Evolutionary conservation across 495 filamentous ascomycete species (phyloP), one percentile per base, ranked within the genome.

Genomic region (Penicillium malachiteum): DNA sequence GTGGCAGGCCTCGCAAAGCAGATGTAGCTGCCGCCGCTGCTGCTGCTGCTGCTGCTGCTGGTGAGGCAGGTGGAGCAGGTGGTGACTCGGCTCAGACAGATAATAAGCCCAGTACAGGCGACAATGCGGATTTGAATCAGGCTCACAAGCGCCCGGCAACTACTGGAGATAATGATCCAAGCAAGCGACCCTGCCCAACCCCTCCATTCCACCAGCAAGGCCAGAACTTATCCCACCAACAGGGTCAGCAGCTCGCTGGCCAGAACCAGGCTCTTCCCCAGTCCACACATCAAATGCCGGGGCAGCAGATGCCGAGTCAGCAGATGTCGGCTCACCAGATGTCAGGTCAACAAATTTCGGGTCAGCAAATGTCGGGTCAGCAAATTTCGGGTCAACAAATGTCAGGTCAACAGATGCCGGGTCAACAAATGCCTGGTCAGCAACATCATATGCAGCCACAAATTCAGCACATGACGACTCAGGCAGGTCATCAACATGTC

Each of bases 1-100:
- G 72, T 32, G 72, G 72, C 14, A 62, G 73, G 39, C 73, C 73
- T 49, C 68, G 70, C 9, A 76, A 76, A 56, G 69, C 66, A 2
- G 72, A 75, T 60, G 59, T 73, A 31, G 65, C 67, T 7, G 71
- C 71, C 9, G 69, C 69, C 5, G 69, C 69, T 7, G 69, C 68
- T 0, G 63, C 60, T 1, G 65, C 63, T 1, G 65, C 66, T 1
- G 65, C 66, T 0, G 66, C 63, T 9, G 58, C 57, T n/a, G 53
- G 56, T 0, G 57, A 41, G 1, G 51, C 47, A 18, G 43, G 43
- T 9, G 16, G 16, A 18, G 13, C 37, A 21, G 40, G 38, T 32
- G 59, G 62, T 7, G 56, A 57, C 35, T 49, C 54, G 30, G 39
- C 16, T 7, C 58, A 56, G 34, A 38, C 17, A 7, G 48, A 14